Base-by-base conservation (phyloP, 768 basidiomycete genomes). In the Porpolomopsis calyptriformis region DNA sequence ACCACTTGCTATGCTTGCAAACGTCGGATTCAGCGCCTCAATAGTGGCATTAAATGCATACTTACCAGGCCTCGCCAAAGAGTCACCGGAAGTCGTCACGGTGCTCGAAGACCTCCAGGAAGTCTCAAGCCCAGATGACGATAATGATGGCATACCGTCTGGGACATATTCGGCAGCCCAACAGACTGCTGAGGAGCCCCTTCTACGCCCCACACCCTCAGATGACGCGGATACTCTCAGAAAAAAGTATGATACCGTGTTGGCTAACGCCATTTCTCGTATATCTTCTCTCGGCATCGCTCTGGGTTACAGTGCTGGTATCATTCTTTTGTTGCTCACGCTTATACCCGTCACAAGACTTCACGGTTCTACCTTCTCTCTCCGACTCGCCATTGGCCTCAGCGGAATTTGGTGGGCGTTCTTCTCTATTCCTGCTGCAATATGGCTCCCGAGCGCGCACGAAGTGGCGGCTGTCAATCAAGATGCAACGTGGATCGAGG, bases 21-120 rank as follows among this genome's bases (percentile, higher is more conserved):
- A 93, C 56, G 81, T 91, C 10, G 77, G 80, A 2, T 96, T 96
- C 52, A 87, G 91, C 1, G 84, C 82, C 0, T 85, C 83, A 3
- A 70, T 82, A 8, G 93, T 97, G 3, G 91, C 90, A 16, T 77
- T 89, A 72, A 97, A 97, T 57, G 76, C 89, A 0, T 94, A 94
- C 60, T 75, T 94, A 3, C 89, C 87, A 0, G 65, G 66, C 1
- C 72, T 90, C 6, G 85, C 86, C 2, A 73, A 73, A 49, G 76
- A 77, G 34, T 72, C 80, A 0, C 75, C 77, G 2, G 78, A 82
- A 51, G 80, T 84, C 7, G 54, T 69, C 14, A 52, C 59, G 12
- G 60, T 73, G 1, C 60, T 64, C 23, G 55, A 58, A 4, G 63
- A 72, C 39, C 52, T 71, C 22, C 58, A 55, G 22, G 52, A 49